A percentile compares a stretch with the other conserved stretches of the same genome.
These are phyloP conservation scores for Lumnitzera littorea DNA, from an alignment of 345 rosid genomes.

Conservation along the genomic window DNA sequence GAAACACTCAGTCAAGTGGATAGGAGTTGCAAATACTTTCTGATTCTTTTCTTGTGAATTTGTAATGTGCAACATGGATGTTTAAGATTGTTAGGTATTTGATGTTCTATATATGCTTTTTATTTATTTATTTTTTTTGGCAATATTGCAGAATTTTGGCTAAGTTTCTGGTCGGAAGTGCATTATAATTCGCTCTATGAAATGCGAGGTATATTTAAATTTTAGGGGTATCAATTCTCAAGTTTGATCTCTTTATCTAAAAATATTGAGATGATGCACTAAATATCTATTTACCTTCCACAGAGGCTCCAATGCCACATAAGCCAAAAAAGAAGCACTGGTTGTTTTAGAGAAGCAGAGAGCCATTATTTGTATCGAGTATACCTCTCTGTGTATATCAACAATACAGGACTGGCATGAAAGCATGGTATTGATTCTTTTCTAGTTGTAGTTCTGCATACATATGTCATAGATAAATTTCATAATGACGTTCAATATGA, in stretches of 20 bases:
- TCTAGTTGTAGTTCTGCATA: too few species aligned
- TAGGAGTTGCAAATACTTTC: too few species aligned
- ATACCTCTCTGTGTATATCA: background rate
- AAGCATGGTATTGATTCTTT: too few species aligned
- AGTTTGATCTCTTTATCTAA: background rate
- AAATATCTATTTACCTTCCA: background rate
- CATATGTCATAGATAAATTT: too few species aligned
- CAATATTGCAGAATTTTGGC: conserved; percentile 76
- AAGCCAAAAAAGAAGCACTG: conserved; percentile 92
- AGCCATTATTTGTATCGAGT: background rate
- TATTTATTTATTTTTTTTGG: conserved; percentile 2
- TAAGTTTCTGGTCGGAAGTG: conserved; percentile 98
- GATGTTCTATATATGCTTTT: conserved; percentile 1
- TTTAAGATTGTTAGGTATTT: background rate
- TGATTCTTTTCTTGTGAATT: too few species aligned
- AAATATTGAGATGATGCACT: background rate
- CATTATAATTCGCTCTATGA: conserved; percentile 94
- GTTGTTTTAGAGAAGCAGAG: conserved; percentile 53
- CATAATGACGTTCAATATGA: too few species aligned
- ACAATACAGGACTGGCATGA: too few species aligned
- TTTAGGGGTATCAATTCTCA: too few species aligned
- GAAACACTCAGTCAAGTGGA: too few species aligned
- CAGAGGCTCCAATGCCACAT: conserved; percentile 60
- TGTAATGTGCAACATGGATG: background rate
- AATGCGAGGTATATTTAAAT: conserved; percentile 51